Evolutionary conservation across 2,329 filamentous ascomycete species (phyloP).

Genomic region (Blastomyces gilchristii): DNA sequence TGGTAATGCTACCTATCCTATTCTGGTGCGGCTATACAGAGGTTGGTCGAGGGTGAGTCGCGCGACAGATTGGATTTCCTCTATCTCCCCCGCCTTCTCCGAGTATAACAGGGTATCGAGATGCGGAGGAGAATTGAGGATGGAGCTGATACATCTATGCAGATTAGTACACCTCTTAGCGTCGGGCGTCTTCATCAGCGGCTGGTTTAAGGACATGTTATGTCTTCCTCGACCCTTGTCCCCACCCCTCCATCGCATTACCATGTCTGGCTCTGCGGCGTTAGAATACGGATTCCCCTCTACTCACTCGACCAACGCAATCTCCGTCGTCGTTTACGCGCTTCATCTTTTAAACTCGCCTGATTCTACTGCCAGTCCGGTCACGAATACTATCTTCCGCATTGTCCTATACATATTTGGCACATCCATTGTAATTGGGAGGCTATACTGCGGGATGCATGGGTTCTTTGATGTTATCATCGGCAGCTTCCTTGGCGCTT

Average conservation of each 20-base stretch:
- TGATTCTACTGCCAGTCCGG: constrained; percentile 50
- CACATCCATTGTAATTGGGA: constrained; percentile 76
- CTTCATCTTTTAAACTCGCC: constrained; percentile 59
- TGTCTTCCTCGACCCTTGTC: constrained; percentile 87
- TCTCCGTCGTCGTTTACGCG: constrained; percentile 82
- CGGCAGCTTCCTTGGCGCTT: constrained; percentile 65
- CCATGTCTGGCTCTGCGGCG: constrained; percentile 76
- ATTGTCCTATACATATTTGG: constrained; percentile 71
- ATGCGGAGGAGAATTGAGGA: background rate
- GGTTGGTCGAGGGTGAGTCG: constrained; percentile 72
- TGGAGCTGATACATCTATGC: background rate
- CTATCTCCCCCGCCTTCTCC: background rate
- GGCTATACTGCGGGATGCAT: constrained; percentile 97
- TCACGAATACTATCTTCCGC: constrained; percentile 55
- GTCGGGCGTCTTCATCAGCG: constrained; percentile 72
- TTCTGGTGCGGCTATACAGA: constrained; percentile 91
- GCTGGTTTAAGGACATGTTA: constrained; percentile 87
- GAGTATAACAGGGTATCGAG: background rate
- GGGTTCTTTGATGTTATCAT: constrained; percentile 85
- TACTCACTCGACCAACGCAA: constrained; percentile 92
- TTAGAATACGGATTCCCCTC: constrained; percentile 96
- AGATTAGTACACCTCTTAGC: constrained; percentile 62
- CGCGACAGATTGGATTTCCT: background rate
- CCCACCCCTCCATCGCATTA: constrained; percentile 84
- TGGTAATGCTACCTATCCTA: constrained; percentile 84